Evolutionary conservation across 164 flowering plant species (phyloP), one percentile per base, ranked within the genome.

Genomic region (Cinnamomum chago): DNA sequence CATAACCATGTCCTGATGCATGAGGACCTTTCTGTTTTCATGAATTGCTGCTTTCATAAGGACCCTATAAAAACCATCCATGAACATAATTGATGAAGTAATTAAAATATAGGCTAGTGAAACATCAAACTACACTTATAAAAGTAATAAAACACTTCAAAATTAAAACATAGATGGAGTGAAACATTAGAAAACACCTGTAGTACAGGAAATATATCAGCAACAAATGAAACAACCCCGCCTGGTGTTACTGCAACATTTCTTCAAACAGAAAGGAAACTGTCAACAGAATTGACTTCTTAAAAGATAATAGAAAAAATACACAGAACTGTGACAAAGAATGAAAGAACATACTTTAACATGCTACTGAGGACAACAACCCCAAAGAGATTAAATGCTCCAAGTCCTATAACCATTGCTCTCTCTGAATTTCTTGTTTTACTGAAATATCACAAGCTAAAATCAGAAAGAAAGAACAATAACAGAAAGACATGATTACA

Each of bases 331-430:
- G 47, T 40, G 47, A 24, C n/a, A 68, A 10, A 70, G 51, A 58
- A 2, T 6, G 68, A n/a, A 73, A 58, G 66, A 67, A 7, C 86
- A 23, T 89, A 93, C 99, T 84, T 90, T 71, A 96, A 79, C 97
- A 96, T 84, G 81, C 91, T 75, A 76, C 89, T 88, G 58, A 96
- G 97, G 81, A 92, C 72, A 72, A 96, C 77, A 72, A 96, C 97
- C 14, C 99, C 99, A 81, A 90, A 88, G 33, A 96, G 84, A 84
- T 96, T 96, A 67, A 96, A 83, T 50, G 83, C 98, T 71, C 99
- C 99, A 85, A 96, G 80, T 66, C 98, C 99, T 76, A 88, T 77
- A 55, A 86, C 97, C 97, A 94, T 78, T 66, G 95, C 98, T 82
- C 83, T 91, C 84, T 96, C 94, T 50, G 95, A 81, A 20, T 66